Conservation (phyloP, 805 yeast species). For the Saccharomycopsis sp. region DNA sequence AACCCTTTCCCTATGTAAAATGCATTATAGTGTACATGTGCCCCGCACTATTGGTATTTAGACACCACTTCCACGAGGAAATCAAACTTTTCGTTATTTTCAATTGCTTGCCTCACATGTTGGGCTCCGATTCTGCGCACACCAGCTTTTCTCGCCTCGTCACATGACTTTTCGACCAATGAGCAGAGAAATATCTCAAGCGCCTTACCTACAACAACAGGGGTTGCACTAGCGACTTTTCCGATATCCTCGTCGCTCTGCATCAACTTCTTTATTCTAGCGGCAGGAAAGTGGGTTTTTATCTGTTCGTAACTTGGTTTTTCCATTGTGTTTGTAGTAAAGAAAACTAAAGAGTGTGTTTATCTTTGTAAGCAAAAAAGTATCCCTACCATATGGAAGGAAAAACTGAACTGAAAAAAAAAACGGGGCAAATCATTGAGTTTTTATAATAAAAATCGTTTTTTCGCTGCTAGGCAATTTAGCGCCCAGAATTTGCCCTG, state of each 20-base stretch:
- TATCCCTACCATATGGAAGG: neutral
- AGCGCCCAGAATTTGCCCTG: no score
- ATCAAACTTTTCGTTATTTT: slow-evolving; percentile 85
- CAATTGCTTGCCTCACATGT: slow-evolving; percentile 78
- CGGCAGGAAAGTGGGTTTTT: slow-evolving; percentile 84
- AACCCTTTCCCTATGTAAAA: neutral
- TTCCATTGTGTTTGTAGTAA: neutral
- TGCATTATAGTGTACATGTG: neutral
- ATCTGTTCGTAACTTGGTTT: slow-evolving; percentile 32
- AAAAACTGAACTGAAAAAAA: neutral
- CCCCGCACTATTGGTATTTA: slow-evolving; percentile 33
- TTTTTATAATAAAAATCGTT: neutral
- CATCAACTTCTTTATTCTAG: slow-evolving; percentile 93
- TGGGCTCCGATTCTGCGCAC: slow-evolving; percentile 76
- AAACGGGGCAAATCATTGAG: neutral
- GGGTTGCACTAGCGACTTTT: slow-evolving; percentile 97
- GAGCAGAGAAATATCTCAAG: slow-evolving; percentile 87
- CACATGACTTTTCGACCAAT: slow-evolving; percentile 75
- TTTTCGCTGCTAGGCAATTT: no score
- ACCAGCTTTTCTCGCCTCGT: slow-evolving; percentile 68
- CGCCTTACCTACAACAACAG: slow-evolving; percentile 95
- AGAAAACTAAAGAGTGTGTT: neutral
- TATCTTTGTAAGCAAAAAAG: neutral
- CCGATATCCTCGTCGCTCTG: slow-evolving; percentile 98
- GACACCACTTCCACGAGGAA: slow-evolving; percentile 73